Conservation (phyloP, 257 asterid species). For the Solanum ahanhuiri region DNA sequence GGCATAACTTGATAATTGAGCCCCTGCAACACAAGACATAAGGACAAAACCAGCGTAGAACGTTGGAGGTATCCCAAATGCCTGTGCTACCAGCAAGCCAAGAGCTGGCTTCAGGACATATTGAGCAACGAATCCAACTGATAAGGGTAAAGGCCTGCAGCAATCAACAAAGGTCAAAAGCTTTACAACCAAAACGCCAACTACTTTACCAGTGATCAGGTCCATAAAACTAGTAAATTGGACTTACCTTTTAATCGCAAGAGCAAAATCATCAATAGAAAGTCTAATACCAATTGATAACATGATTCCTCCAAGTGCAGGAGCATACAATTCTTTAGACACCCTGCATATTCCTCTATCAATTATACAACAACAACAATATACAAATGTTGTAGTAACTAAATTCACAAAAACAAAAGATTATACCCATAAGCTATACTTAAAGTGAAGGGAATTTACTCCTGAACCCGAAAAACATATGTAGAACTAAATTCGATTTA, state of each 20-base stretch:
- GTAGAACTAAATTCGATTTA: neutral
- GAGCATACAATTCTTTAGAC: conserved; percentile 87
- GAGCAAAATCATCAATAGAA: conserved; percentile 83
- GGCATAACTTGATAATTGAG: conserved; percentile 94
- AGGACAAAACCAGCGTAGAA: conserved; percentile 89
- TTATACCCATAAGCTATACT: neutral
- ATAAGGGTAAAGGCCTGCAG: conserved; percentile 71
- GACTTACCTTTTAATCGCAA: conserved; percentile 77
- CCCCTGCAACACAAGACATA: conserved; percentile 91
- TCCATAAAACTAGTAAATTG: neutral
- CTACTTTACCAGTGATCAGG: neutral
- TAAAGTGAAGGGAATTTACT: neutral
- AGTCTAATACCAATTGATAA: conserved; percentile 87
- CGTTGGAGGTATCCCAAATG: conserved; percentile 67
- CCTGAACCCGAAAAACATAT: neutral
- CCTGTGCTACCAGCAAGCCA: conserved; percentile 71
- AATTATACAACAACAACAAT: conserved; percentile 24
- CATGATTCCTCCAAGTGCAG: conserved; percentile 99
- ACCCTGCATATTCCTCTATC: conserved; percentile 91
- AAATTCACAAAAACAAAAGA: neutral
- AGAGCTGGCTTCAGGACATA: conserved; percentile 77
- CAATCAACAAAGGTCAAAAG: conserved; percentile 4
- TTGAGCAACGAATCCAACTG: conserved; percentile 73
- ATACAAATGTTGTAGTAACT: neutral
- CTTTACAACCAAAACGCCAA: neutral